phyloP scores from a whole-genome alignment of 2,329 filamentous ascomycete genomes.

The Dactylonectria estremocensis region DNA sequence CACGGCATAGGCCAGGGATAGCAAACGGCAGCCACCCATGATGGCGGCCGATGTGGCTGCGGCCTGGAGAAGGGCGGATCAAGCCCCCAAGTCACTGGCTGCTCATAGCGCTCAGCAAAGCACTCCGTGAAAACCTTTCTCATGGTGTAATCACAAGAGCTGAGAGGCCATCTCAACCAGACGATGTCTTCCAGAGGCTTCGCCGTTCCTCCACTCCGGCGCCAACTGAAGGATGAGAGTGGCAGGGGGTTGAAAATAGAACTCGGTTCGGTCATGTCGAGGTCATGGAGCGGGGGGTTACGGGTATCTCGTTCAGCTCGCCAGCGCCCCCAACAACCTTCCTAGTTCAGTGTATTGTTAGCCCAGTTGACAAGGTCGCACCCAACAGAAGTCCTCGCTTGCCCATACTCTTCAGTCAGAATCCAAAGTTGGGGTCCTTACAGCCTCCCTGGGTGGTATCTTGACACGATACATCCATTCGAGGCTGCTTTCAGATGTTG shows the following conservation, averaged over 20 bases:
- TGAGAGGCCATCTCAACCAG: conserved; percentile 27
- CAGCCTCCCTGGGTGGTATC: neutral
- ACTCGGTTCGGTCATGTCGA: neutral
- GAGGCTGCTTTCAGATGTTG: conserved; percentile 22
- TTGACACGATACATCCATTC: conserved; percentile 13
- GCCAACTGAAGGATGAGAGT: conserved; percentile 25
- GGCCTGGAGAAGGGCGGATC: conserved; percentile 36
- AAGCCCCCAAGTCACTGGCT: conserved; percentile 16
- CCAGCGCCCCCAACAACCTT: neutral
- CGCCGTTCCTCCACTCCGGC: conserved; percentile 20
- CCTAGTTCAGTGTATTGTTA: neutral
- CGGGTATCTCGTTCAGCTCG: neutral
- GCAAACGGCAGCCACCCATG: conserved; percentile 30
- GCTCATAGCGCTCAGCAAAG: neutral
- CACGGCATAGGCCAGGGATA: conserved; percentile 42
- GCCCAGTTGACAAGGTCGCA: neutral
- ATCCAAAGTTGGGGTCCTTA: neutral
- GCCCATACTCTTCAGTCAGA: neutral
- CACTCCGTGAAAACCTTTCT: conserved; percentile 23
- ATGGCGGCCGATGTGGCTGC: conserved; percentile 39
- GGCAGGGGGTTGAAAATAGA: conserved; percentile 17
- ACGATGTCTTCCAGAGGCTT: conserved; percentile 29
- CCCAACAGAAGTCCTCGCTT: conserved; percentile 1
- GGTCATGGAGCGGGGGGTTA: neutral
- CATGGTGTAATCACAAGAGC: conserved; percentile 32